Conservation (phyloP, 345 rosid genomes). For the Bruguiera sexangula region DNA sequence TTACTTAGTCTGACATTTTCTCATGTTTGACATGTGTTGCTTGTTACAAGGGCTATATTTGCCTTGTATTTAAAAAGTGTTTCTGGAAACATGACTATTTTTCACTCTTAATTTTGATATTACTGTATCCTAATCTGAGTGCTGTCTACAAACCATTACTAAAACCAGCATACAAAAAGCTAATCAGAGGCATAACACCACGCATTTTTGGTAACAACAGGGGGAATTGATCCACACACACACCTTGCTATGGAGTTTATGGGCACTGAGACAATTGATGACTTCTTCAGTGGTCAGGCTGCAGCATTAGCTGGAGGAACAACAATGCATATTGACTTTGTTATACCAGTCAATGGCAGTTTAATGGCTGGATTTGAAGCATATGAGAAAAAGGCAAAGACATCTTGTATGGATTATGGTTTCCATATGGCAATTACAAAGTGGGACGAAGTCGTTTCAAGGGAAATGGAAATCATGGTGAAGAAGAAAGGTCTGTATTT, state of each 20-base stretch:
- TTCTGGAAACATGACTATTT: too few relatives aligned
- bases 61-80: too few relatives aligned
- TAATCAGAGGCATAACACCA: conserved; percentile 1
- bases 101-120: too few relatives aligned
- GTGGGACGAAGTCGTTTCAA: conserved; percentile 78
- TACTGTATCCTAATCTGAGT: too few relatives aligned
- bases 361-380: conserved; percentile 68
- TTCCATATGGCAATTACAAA: conserved; percentile 94
- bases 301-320: conserved; percentile 99
- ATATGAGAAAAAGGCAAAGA: conserved; percentile 64
- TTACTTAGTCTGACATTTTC: too few relatives aligned
- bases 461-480: conserved; percentile 87
- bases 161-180: background rate
- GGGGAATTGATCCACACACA: conserved; percentile 95
- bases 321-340: conserved; percentile 96
- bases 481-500: conserved; percentile 64
- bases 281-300: conserved; percentile 96
- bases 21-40: too few relatives aligned
- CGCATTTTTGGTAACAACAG: conserved; percentile 32
- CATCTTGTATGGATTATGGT: conserved; percentile 92
- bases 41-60: too few relatives aligned
- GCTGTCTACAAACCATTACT: background rate
- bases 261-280: conserved; percentile 76
- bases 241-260: conserved; percentile 79
- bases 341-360: conserved; percentile 76